Percentiles rank a stretch among this genome's conserved stretches.
Conservation (phyloP, 1,139 yeast genomes). For the Wickerhamiella infanticola region DNA sequence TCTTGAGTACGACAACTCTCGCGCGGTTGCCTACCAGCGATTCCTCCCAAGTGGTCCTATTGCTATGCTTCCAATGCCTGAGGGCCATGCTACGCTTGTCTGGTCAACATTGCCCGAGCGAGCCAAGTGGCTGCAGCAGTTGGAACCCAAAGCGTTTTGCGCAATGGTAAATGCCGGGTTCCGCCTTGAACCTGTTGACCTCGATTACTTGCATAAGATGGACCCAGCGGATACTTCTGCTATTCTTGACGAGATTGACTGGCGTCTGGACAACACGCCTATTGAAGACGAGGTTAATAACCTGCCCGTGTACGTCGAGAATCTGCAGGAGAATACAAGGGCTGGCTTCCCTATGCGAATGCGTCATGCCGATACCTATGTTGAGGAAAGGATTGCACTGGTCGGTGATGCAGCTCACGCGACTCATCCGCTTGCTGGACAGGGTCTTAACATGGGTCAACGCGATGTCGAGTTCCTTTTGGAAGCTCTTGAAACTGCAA, state of each 20-base stretch:
- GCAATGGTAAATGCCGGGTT: conserved; percentile 75
- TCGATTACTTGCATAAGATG: conserved; percentile 48
- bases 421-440: conserved; percentile 95
- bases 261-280: conserved; percentile 38
- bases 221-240: conserved; percentile 26
- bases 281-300: conserved; percentile 32
- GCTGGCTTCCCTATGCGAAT: conserved; percentile 82
- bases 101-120: conserved; percentile 82
- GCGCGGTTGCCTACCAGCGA: conserved; percentile 80
- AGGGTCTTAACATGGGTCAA: conserved; percentile 98
- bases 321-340: conserved; percentile 46
- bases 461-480: conserved; percentile 68
- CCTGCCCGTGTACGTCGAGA: conserved; percentile 51
- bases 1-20: conserved; percentile 53
- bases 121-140: conserved; percentile 43
- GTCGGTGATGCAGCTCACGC: conserved; percentile 98
- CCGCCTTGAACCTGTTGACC: conserved; percentile 59
- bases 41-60: conserved; percentile 86
- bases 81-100: conserved; percentile 72
- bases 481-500: conserved; percentile 52
- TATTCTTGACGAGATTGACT: conserved; percentile 50
- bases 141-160: conserved; percentile 48
- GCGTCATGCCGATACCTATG: conserved; percentile 83
- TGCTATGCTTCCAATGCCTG: conserved; percentile 80
- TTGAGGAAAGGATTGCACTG: conserved; percentile 69